phyloP scores from a whole-genome alignment of 1,139 yeast genomes.

The Meyerozyma guilliermondii region DNA sequence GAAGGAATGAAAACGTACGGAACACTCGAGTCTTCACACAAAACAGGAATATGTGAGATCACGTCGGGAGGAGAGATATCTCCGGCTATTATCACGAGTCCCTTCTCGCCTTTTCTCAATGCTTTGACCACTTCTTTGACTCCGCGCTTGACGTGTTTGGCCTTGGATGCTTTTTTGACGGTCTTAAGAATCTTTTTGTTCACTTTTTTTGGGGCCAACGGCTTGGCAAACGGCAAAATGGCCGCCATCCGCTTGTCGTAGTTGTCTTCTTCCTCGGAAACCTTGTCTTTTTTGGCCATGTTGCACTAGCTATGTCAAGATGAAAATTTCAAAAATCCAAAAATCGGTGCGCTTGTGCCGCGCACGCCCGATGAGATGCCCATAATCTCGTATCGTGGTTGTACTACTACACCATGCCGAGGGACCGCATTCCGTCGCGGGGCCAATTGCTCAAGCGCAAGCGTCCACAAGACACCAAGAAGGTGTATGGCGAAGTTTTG shows the following conservation, averaged over 20 bases:
- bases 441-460: slow-evolving; percentile 1
- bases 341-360: not conserved
- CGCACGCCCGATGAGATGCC: slow-evolving; percentile 11
- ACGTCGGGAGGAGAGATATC: slow-evolving; percentile 98
- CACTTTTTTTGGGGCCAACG: slow-evolving; percentile 92
- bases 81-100: slow-evolving; percentile 93
- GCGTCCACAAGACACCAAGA: not conserved
- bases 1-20: slow-evolving; percentile 94
- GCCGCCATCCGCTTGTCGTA: slow-evolving; percentile 91
- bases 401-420: not conserved
- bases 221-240: slow-evolving; percentile 85
- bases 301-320: slow-evolving; percentile 7
- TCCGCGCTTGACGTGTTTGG: slow-evolving; percentile 97
- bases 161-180: slow-evolving; percentile 95
- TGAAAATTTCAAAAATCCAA: not conserved
- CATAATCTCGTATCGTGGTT: too few species aligned
- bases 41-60: slow-evolving; percentile 92
- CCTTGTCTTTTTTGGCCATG: slow-evolving; percentile 52
- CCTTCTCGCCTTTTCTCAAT: slow-evolving; percentile 95
- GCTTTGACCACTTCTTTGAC: slow-evolving; percentile 99
- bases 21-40: slow-evolving; percentile 90
- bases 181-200: slow-evolving; percentile 94
- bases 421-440: not conserved
- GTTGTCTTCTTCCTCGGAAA: slow-evolving; percentile 61
- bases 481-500: not conserved